phyloP scores from a whole-genome alignment of 768 basidiomycete genomes.

The Lactarius hengduanensis region DNA sequence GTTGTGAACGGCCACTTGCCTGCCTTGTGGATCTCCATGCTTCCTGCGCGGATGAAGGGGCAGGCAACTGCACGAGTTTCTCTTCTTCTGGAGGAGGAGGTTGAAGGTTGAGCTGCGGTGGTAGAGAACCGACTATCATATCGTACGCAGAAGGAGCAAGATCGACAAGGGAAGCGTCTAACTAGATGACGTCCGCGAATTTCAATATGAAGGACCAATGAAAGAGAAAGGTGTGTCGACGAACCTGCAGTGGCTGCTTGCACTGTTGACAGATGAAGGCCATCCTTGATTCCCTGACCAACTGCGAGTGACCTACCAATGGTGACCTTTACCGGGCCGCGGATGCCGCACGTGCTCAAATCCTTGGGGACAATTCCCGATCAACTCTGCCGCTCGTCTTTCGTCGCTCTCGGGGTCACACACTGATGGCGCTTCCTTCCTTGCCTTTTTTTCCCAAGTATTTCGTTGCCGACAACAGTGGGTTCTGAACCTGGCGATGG shows the following conservation, averaged over 20 bases:
- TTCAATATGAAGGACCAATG: background rate
- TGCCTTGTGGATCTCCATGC: slow-evolving; percentile 63
- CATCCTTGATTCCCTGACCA: slow-evolving; percentile 36
- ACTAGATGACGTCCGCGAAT: slow-evolving; percentile 38
- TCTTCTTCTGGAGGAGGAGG: slow-evolving; percentile 42
- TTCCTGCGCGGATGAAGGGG: slow-evolving; percentile 52
- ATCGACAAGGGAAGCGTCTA: slow-evolving; percentile 90
- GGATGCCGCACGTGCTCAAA: background rate
- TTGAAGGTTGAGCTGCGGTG: slow-evolving; percentile 50
- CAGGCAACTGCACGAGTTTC: slow-evolving; percentile 48
- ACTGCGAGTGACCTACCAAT: background rate
- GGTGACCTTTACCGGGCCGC: slow-evolving; percentile 1
- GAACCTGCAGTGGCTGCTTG: slow-evolving; percentile 84
- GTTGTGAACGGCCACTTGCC: slow-evolving; percentile 34
- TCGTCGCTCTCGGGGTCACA: background rate
- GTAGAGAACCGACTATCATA: slow-evolving; percentile 71
- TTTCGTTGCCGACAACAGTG: background rate
- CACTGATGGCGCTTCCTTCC: background rate
- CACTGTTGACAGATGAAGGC: slow-evolving; percentile 79
- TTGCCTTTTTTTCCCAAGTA: background rate
- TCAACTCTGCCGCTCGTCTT: background rate
- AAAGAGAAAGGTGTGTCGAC: slow-evolving; percentile 12
- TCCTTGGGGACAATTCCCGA: background rate
- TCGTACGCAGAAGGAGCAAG: slow-evolving; percentile 86
- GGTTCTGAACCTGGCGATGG: background rate